A percentile compares a stretch with the other conserved stretches of the same genome.
Conservation (phyloP, 1,139 yeast species). For the Suhomyces kunorum region DNA sequence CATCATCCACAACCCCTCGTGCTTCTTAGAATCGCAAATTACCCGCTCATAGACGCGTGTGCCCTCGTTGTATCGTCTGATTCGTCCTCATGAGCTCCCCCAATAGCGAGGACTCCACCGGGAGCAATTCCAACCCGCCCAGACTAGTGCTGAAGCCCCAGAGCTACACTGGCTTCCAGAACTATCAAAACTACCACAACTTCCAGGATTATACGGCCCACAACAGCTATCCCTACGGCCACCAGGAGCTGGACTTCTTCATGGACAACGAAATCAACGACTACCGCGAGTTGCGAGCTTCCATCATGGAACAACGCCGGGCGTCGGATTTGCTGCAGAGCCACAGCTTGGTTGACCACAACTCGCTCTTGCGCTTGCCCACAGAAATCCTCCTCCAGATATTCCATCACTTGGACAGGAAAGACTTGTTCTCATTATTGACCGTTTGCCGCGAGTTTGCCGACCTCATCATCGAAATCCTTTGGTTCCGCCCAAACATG, state of each 20-base stretch:
- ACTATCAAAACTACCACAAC: slow-evolving; percentile 2
- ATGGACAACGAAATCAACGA: slow-evolving; percentile 42
- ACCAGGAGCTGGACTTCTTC: slow-evolving; percentile 22
- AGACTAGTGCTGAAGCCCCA: slow-evolving; percentile 3
- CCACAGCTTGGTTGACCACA: slow-evolving; percentile 19
- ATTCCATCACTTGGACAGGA: slow-evolving; percentile 64
- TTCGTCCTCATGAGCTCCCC: slow-evolving; percentile 32
- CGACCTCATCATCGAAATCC: slow-evolving; percentile 70
- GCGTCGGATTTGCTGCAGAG: slow-evolving; percentile 17
- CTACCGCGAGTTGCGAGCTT: slow-evolving; percentile 38
- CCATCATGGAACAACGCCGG: slow-evolving; percentile 36
- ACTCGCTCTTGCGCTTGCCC: slow-evolving; percentile 65
- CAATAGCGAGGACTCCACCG: slow-evolving; percentile 27
- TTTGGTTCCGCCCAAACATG: slow-evolving; percentile 89
- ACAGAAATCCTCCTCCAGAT: slow-evolving; percentile 77
- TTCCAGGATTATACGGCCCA: slow-evolving; percentile 1
- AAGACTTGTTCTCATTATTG: slow-evolving; percentile 67
- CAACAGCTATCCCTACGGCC: slow-evolving; percentile 3
- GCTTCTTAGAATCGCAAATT: background rate
- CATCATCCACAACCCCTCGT: background rate
- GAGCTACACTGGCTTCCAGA: slow-evolving; percentile 1
- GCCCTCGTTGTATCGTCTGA: background rate
- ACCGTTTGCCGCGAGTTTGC: slow-evolving; percentile 86
- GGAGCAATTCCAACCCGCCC: slow-evolving; percentile 9
- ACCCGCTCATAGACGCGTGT: slow-evolving; percentile 2